A percentile compares a stretch with the other conserved stretches of the same genome.
Evolutionary conservation across 1,139 yeast genomes (phyloP).

Genomic region (Arxiozyma heterogenica): DNA sequence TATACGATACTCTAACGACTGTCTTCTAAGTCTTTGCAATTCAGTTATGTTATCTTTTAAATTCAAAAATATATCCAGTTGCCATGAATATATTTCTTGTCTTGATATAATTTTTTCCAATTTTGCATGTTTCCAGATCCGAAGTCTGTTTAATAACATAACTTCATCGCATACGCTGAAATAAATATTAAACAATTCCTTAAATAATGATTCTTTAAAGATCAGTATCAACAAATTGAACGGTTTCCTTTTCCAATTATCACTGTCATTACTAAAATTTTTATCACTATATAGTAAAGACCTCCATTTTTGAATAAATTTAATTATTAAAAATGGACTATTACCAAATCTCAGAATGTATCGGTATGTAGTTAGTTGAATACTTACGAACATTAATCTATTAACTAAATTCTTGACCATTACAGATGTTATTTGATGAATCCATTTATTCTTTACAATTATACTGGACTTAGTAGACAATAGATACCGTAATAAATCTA

Average conservation of each 20-base stretch:
- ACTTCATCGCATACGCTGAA: slow-evolving; percentile 58
- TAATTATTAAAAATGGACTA: slow-evolving; percentile 46
- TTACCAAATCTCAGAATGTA: slow-evolving; percentile 66
- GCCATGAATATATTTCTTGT: slow-evolving; percentile 60
- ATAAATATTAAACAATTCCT: slow-evolving; percentile 46
- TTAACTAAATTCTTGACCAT: background rate
- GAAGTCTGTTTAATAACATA: slow-evolving; percentile 44
- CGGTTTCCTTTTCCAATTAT: slow-evolving; percentile 1
- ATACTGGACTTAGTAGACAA: background rate
- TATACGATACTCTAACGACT: slow-evolving; percentile 35
- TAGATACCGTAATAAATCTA: slow-evolving; percentile 34
- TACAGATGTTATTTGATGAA: background rate
- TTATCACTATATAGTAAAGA: background rate
- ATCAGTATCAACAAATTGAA: slow-evolving; percentile 26
- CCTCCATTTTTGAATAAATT: background rate
- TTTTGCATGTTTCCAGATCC: slow-evolving; percentile 37
- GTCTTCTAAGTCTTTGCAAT: slow-evolving; percentile 35
- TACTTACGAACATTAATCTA: slow-evolving; percentile 39
- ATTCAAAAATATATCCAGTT: slow-evolving; percentile 48
- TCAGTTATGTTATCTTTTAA: slow-evolving; percentile 41
- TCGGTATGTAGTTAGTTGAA: slow-evolving; percentile 51
- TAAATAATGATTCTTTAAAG: slow-evolving; percentile 38
- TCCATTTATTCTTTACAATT: background rate
- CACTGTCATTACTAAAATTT: background rate
- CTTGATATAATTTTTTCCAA: slow-evolving; percentile 35